phyloP scores from a whole-genome alignment of 768 basidiomycete genomes.

The Hericium rajendrae region DNA sequence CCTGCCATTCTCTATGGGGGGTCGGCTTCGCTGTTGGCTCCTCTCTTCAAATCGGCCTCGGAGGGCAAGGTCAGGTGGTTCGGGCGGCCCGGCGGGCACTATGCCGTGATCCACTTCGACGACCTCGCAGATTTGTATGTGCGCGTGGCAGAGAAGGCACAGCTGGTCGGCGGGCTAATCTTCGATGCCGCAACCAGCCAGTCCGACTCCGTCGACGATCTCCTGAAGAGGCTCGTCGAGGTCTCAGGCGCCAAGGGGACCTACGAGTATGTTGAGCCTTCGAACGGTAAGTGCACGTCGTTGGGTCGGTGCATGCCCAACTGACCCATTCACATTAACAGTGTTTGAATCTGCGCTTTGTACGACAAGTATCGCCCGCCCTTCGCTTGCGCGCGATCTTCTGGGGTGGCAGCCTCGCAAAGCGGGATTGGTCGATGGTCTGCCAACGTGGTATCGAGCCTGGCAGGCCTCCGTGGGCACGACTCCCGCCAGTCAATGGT shows the following conservation, averaged over 20 bases:
- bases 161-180: constrained; percentile 27
- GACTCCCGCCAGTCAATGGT: no score
- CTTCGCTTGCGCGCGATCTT: constrained; percentile 30
- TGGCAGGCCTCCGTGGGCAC: constrained; percentile 12
- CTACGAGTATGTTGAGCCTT: constrained; percentile 26
- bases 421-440: constrained; percentile 31
- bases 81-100: constrained; percentile 27
- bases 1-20: constrained; percentile 34
- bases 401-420: constrained; percentile 36
- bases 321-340: neutral
- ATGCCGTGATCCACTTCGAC: constrained; percentile 32
- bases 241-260: constrained; percentile 28
- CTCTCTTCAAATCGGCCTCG: constrained; percentile 23
- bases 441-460: constrained; percentile 32
- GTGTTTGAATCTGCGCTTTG: constrained; percentile 16
- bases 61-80: constrained; percentile 25
- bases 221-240: constrained; percentile 28
- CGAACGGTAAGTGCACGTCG: constrained; percentile 23
- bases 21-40: constrained; percentile 26
- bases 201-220: constrained; percentile 31
- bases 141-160: constrained; percentile 29
- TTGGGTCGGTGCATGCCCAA: neutral
- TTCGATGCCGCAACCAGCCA: constrained; percentile 32
- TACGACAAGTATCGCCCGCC: constrained; percentile 24
- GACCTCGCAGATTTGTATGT: constrained; percentile 37